A percentile compares a stretch with the other conserved stretches of the same genome.
Conservation (phyloP, 257 asterid species). For the Prunella vulgaris region DNA sequence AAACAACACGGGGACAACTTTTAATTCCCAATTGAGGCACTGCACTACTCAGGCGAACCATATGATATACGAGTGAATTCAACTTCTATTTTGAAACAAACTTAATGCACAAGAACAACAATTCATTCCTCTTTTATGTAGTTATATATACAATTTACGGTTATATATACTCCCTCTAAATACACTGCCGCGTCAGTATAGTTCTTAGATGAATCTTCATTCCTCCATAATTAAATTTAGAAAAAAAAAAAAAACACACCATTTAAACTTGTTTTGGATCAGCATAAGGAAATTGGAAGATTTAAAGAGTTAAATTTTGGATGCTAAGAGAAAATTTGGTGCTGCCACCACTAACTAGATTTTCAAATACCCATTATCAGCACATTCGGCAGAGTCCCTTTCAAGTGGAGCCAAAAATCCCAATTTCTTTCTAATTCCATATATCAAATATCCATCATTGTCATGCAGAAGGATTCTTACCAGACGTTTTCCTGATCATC, state of each 20-base stretch:
- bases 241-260: not conserved
- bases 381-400: not conserved
- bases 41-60: not conserved
- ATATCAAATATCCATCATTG: not conserved
- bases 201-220: not conserved
- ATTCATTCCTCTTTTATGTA: not conserved
- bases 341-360: not conserved
- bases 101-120: not conserved
- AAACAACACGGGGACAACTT: too few relatives aligned
- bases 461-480: not conserved
- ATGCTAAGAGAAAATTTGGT: not conserved
- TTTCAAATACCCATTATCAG: not conserved
- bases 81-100: not conserved
- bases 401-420: not conserved
- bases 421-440: not conserved
- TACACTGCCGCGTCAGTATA: not conserved
- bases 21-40: not conserved
- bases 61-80: not conserved
- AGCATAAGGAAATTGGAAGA: not conserved
- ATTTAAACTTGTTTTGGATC: not conserved
- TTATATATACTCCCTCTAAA: not conserved
- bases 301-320: not conserved
- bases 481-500: not conserved
- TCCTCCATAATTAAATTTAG: slow-evolving; percentile 2
- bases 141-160: too few relatives aligned